Conservation (phyloP, 1,139 yeast species). For the Geotrichum restrictum region DNA sequence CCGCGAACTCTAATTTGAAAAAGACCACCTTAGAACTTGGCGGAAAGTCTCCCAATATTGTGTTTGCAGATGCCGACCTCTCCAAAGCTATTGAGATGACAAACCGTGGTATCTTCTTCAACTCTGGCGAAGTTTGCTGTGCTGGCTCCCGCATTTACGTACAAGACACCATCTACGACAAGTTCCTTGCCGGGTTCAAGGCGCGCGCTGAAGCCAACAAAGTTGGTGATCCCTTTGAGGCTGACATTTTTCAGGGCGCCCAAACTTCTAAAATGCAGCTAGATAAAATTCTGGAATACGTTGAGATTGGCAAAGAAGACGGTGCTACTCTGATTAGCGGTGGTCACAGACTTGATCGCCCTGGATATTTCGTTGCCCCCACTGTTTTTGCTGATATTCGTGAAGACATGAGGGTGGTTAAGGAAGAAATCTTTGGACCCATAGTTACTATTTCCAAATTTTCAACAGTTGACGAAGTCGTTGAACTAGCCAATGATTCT, state of each 20-base stretch:
- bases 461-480: constrained; percentile 65
- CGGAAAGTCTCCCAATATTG: constrained; percentile 80
- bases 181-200: constrained; percentile 53
- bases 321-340: constrained; percentile 66
- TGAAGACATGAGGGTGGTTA: constrained; percentile 61
- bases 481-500: constrained; percentile 66
- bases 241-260: constrained; percentile 61
- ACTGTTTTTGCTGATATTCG: constrained; percentile 71
- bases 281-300: constrained; percentile 59
- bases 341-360: constrained; percentile 44
- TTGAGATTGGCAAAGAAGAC: constrained; percentile 59
- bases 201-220: constrained; percentile 46
- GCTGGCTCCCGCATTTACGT: constrained; percentile 81
- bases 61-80: constrained; percentile 69
- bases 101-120: constrained; percentile 63
- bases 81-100: constrained; percentile 60
- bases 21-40: constrained; percentile 79
- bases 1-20: constrained; percentile 48
- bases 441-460: constrained; percentile 75
- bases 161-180: constrained; percentile 72
- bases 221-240: constrained; percentile 43
- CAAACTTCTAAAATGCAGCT: constrained; percentile 64
- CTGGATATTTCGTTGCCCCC: constrained; percentile 76
- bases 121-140: constrained; percentile 85
- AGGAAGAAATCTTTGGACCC: constrained; percentile 89